These are phyloP conservation scores for Ceratobasidium sp. DNA, from an alignment of 1,284 basidiomycete genomes.

Conservation along the genomic window DNA sequence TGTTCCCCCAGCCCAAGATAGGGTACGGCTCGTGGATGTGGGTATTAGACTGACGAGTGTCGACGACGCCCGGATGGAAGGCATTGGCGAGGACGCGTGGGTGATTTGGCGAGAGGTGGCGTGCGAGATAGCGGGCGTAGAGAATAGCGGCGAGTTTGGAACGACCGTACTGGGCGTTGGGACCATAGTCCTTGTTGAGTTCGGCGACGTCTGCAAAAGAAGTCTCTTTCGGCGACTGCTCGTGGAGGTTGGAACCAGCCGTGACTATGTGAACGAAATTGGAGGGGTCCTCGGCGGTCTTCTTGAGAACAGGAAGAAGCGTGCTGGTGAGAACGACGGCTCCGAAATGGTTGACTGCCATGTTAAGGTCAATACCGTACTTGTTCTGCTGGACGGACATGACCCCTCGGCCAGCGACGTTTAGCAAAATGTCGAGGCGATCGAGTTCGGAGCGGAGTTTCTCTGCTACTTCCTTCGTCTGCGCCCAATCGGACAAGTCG, in stretches of 20 bases:
- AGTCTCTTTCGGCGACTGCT: conserved; percentile 23
- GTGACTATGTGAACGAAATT: conserved; percentile 46
- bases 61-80: conserved; percentile 30
- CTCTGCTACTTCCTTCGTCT: conserved; percentile 18
- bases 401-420: conserved; percentile 29
- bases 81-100: conserved; percentile 31
- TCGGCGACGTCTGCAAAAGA: conserved; percentile 25
- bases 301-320: conserved; percentile 46
- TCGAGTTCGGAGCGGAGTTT: conserved; percentile 10
- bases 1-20: conserved; percentile 21
- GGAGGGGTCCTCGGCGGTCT: conserved; percentile 33
- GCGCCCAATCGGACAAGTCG: conserved; percentile 25
- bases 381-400: conserved; percentile 36
- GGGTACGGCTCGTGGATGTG: conserved; percentile 39
- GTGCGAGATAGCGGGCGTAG: conserved; percentile 29
- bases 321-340: conserved; percentile 45
- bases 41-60: conserved; percentile 30
- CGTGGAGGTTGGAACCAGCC: conserved; percentile 30
- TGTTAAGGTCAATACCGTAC: conserved; percentile 34
- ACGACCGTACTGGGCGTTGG: conserved; percentile 19
- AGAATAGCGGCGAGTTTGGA: conserved; percentile 34
- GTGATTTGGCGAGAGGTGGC: conserved; percentile 21
- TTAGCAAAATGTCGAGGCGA: conserved; percentile 27
- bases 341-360: conserved; percentile 46
- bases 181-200: conserved; percentile 34